Conservation (phyloP, 257 asterid genomes). For the Lavandula angustifolia region DNA sequence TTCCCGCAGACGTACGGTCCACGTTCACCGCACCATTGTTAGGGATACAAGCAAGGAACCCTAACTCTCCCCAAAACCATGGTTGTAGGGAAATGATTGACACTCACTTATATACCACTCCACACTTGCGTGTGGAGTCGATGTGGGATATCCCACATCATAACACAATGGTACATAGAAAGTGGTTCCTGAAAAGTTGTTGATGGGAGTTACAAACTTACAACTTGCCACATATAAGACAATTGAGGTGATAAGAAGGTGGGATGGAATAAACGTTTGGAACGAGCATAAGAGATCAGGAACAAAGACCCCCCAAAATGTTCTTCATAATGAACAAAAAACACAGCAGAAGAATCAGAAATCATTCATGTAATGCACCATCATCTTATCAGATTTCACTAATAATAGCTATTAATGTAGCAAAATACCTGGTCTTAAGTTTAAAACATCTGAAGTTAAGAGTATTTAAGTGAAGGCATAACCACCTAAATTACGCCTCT, state of each 20-base stretch:
- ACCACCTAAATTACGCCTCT: constrained; percentile 91
- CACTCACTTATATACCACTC: too few species aligned
- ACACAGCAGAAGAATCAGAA: background rate
- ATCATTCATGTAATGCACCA: background rate
- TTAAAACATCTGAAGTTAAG: constrained; percentile 8
- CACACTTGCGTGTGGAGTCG: too few species aligned
- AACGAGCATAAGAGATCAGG: constrained; percentile 16
- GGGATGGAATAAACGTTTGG: background rate
- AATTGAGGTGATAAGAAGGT: background rate
- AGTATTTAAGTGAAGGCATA: constrained; percentile 69
- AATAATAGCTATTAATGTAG: constrained; percentile 12
- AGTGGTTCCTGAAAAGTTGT: constrained; percentile 1
- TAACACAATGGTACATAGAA: background rate
- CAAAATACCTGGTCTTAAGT: background rate
- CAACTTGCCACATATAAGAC: too few species aligned
- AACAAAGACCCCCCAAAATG: constrained; percentile 23
- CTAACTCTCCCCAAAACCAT: too few species aligned
- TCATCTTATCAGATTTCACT: background rate
- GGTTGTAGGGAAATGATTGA: too few species aligned
- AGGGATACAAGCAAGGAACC: too few species aligned
- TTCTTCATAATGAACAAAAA: constrained; percentile 10
- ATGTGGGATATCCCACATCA: too few species aligned
- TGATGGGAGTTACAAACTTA: too few species aligned
- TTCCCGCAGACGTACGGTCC: too few species aligned
- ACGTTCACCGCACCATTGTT: too few species aligned